Percentiles rank a stretch among this genome's conserved stretches.
Evolutionary conservation across 192 early-diverging fungal genomes (phyloP).

Genomic region (Gonapodya sp.): DNA sequence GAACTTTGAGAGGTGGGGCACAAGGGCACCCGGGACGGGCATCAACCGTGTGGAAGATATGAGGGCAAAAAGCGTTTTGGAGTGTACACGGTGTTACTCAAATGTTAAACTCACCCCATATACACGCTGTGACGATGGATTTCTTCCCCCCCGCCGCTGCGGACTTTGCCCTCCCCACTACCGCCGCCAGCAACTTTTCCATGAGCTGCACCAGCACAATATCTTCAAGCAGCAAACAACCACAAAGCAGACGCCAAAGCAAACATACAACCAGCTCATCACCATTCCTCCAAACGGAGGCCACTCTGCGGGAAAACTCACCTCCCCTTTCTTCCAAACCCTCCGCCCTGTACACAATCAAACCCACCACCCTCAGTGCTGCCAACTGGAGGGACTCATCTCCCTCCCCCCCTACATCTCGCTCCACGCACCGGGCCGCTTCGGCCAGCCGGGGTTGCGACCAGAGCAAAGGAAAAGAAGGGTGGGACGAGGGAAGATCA

Average conservation of each 20-base stretch:
- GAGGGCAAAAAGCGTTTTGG: no score
- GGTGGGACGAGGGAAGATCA: not conserved
- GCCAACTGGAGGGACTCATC: not conserved
- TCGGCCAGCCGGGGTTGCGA: not conserved
- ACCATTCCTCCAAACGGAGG: not conserved
- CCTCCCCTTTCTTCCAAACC: no score
- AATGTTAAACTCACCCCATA: not conserved
- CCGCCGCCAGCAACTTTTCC: not conserved
- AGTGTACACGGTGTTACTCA: no score
- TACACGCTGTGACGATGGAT: not conserved
- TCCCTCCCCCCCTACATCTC: not conserved
- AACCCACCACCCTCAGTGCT: not conserved
- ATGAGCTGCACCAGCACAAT: not conserved
- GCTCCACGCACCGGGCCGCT: not conserved
- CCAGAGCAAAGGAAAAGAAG: not conserved
- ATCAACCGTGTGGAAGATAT: no score
- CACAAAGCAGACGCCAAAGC: not conserved
- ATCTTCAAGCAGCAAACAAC: not conserved
- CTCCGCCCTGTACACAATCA: not conserved
- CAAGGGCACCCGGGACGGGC: no score
- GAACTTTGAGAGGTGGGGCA: not conserved
- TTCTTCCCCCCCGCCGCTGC: not conserved
- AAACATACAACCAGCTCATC: not conserved
- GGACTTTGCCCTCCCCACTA: not conserved
- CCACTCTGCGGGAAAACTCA: no score